Conservation (phyloP, 2,329 filamentous ascomycete species). For the Colletotrichum sp. region DNA sequence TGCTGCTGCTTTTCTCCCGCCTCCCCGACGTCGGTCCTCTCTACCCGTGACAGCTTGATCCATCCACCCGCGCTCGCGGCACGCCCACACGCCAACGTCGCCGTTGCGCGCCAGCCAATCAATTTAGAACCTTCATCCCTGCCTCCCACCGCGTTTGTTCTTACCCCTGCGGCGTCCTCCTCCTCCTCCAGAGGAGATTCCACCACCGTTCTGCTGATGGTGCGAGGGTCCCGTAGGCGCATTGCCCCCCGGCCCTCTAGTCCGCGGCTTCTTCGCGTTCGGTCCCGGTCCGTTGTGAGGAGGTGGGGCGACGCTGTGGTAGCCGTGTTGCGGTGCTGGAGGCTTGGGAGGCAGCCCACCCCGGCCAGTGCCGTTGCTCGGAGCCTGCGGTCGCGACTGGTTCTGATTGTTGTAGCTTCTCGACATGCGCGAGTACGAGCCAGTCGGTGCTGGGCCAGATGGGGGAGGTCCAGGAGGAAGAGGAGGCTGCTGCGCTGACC, state of each 20-base stretch:
- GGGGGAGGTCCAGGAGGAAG: slow-evolving; percentile 44
- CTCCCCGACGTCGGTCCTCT: not conserved
- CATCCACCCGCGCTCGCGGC: not conserved
- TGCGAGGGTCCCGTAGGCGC: not conserved
- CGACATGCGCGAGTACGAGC: slow-evolving; percentile 23
- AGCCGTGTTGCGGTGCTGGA: slow-evolving; percentile 17
- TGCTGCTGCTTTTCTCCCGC: not conserved
- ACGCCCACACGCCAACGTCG: not conserved
- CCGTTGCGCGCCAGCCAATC: slow-evolving; percentile 9
- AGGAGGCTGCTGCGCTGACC: slow-evolving; percentile 34
- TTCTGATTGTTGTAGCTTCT: slow-evolving; percentile 9
- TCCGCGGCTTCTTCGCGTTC: slow-evolving; percentile 15
- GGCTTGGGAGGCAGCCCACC: slow-evolving; percentile 12
- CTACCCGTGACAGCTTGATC: not conserved
- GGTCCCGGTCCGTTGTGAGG: slow-evolving; percentile 6
- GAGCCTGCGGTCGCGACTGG: slow-evolving; percentile 6
- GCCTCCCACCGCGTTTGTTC: slow-evolving; percentile 20
- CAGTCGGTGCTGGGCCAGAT: slow-evolving; percentile 28
- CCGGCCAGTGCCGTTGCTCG: not conserved
- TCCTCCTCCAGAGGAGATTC: not conserved
- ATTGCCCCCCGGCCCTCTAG: slow-evolving; percentile 1
- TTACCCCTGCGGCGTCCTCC: slow-evolving; percentile 15
- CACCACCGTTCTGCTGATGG: slow-evolving; percentile 5
- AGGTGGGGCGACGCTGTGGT: slow-evolving; percentile 14
- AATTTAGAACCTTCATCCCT: not conserved